Base-by-base conservation (phyloP, 305 asterid species). In the Caryopteris hybrid region DNA sequence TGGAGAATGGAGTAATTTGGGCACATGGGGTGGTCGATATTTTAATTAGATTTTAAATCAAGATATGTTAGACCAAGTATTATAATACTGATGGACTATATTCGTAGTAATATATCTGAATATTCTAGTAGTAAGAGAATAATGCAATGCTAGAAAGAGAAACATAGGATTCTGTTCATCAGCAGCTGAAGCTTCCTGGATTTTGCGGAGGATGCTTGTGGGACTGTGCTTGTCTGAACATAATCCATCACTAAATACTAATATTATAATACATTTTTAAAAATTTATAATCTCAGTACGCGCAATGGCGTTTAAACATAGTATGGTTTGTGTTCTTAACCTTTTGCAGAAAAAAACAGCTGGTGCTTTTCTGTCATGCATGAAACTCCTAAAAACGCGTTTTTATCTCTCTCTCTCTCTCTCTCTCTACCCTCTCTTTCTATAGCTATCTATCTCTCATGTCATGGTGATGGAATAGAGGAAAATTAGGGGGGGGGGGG, bases 181-280 rank as follows among this genome's bases (percentile, higher is more conserved):
- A 48, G 92, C 83, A 83, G 80, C 80, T 88, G 95, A 85, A 85
- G 83, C 85, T 88, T 86, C 96, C 76, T 14, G 86, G 88, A 78
- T 78, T 74, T 74, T 78, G 78, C 79, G 57, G 14, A 60, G 25
- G n/a, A n/a, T n/a, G n/a, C 68, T 52, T 34, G 21, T 71, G 75
- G 67, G 65, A 71, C 61, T 34, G 68, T 56, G 59, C 47, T 60
- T 16, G 43, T 72, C 56, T 45, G 66, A 68, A 41, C 55, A 71
- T 67, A 33, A 69, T 48, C 53, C 43, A 74, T 56, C 33, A 8
- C 41, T 20, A 34, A 23, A 68, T 27, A 38, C n/a, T 43, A 47
- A 0, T 46, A 6, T 9, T 13, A 41, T 3, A 52, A 3, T 10
- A 8, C 29, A 22, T 12, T n/a, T n/a, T n/a, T n/a, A n/a, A n/a